Percentiles rank a stretch among this genome's conserved stretches.
Evolutionary conservation across 2,329 filamentous ascomycete genomes (phyloP).

Genomic region (Fusarium nelsonii): DNA sequence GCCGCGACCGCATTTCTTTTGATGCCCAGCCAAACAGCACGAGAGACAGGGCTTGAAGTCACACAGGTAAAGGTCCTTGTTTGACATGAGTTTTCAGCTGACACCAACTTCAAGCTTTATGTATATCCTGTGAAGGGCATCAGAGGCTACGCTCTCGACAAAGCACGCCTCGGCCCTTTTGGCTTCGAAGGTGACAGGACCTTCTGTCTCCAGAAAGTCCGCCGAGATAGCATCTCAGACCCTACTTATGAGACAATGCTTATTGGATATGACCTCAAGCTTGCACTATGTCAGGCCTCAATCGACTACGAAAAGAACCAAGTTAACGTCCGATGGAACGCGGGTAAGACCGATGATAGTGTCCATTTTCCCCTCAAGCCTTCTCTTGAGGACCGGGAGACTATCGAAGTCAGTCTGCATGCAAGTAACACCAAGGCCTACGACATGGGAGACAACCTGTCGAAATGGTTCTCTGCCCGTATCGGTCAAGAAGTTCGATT

Average conservation of each 20-base stretch:
- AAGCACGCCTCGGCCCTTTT: constrained; percentile 29
- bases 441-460: constrained; percentile 41
- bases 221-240: background rate
- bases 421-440: constrained; percentile 35
- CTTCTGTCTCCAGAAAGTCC: constrained; percentile 41
- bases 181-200: constrained; percentile 42
- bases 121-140: constrained; percentile 44
- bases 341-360: background rate
- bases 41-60: constrained; percentile 25
- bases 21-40: background rate
- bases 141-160: constrained; percentile 27
- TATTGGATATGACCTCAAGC: constrained; percentile 38
- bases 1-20: background rate
- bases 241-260: constrained; percentile 40
- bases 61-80: constrained; percentile 21
- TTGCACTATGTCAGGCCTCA: constrained; percentile 32
- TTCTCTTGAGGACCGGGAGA: background rate
- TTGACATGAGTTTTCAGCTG: background rate
- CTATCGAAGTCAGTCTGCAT: constrained; percentile 32
- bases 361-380: constrained; percentile 38
- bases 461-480: constrained; percentile 40
- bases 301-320: constrained; percentile 14
- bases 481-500: constrained; percentile 33
- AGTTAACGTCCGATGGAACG: background rate
- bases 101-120: constrained; percentile 27